These are phyloP conservation scores for Botrytis fragariae DNA, from an alignment of 2,329 filamentous ascomycete genomes.

Conservation along the genomic window DNA sequence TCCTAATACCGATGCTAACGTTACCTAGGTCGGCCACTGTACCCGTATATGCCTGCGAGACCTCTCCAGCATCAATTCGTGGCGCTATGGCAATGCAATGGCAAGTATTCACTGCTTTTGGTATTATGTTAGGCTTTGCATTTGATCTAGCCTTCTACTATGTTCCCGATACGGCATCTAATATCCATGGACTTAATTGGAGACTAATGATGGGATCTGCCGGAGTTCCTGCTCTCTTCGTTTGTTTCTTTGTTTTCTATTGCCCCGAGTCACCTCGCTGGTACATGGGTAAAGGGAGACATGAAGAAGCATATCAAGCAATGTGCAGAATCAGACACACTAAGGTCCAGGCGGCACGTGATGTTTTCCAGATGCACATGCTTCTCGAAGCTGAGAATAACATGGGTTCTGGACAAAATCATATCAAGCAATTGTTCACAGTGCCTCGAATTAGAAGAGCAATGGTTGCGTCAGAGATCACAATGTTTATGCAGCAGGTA, in stretches of 20 bases:
- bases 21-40: conserved; percentile 53
- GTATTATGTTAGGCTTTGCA: conserved; percentile 57
- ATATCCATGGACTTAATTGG: conserved; percentile 60
- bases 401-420: conserved; percentile 50
- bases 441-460: conserved; percentile 49
- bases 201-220: conserved; percentile 66
- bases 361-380: conserved; percentile 56
- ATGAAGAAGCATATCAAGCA: conserved; percentile 48
- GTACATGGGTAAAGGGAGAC: conserved; percentile 50
- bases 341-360: conserved; percentile 54
- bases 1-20: background rate
- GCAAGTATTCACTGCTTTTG: conserved; percentile 52
- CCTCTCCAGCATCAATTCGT: conserved; percentile 59
- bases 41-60: conserved; percentile 68
- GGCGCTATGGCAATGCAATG: conserved; percentile 73
- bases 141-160: conserved; percentile 61
- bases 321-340: conserved; percentile 49
- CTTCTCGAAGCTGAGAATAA: conserved; percentile 56
- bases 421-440: conserved; percentile 56
- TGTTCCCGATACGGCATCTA: conserved; percentile 45
- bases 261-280: conserved; percentile 51
- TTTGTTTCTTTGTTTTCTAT: conserved; percentile 45
- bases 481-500: conserved; percentile 61
- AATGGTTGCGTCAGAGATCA: conserved; percentile 57
- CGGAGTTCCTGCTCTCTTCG: conserved; percentile 58